Evolutionary conservation across 805 yeast species (phyloP).

Genomic region (Wickerhamiella nectarea): DNA sequence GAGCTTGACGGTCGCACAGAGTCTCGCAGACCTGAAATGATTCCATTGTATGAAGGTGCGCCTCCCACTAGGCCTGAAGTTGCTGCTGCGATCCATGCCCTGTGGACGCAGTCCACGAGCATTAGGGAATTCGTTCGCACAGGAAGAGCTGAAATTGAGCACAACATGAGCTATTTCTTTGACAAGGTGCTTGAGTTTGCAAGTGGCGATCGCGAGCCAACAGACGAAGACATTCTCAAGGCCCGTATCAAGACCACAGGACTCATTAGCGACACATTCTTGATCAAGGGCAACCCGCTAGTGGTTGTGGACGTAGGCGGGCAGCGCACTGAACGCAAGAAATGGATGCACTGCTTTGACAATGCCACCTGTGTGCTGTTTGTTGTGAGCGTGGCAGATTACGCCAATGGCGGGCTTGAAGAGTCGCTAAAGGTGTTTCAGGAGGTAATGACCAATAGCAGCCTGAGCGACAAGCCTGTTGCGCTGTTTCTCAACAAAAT

Average conservation of each 20-base stretch:
- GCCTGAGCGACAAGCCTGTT: slow-evolving; percentile 79
- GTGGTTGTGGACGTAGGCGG: slow-evolving; percentile 94
- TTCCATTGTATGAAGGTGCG: slow-evolving; percentile 17
- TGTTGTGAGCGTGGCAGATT: slow-evolving; percentile 82
- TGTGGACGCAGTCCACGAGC: slow-evolving; percentile 40
- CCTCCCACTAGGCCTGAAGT: not conserved
- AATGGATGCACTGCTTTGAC: slow-evolving; percentile 95
- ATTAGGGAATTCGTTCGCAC: slow-evolving; percentile 28
- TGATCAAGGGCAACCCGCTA: slow-evolving; percentile 47
- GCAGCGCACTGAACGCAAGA: slow-evolving; percentile 86
- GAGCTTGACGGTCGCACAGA: not conserved
- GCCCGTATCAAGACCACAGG: slow-evolving; percentile 96
- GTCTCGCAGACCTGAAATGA: not conserved
- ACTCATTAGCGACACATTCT: slow-evolving; percentile 72
- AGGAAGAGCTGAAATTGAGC: slow-evolving; percentile 39
- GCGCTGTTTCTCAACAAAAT: slow-evolving; percentile 80
- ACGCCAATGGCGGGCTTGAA: slow-evolving; percentile 62
- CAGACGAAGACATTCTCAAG: slow-evolving; percentile 70
- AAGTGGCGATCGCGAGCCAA: slow-evolving; percentile 49
- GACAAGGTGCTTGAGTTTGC: slow-evolving; percentile 56
- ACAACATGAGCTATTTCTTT: slow-evolving; percentile 70
- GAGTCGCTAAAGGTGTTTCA: slow-evolving; percentile 79
- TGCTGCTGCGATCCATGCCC: slow-evolving; percentile 51
- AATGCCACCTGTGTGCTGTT: slow-evolving; percentile 77
- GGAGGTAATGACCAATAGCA: slow-evolving; percentile 66